Conservation (phyloP, 2,329 filamentous ascomycete species). For the Delphinella strobiligena region DNA sequence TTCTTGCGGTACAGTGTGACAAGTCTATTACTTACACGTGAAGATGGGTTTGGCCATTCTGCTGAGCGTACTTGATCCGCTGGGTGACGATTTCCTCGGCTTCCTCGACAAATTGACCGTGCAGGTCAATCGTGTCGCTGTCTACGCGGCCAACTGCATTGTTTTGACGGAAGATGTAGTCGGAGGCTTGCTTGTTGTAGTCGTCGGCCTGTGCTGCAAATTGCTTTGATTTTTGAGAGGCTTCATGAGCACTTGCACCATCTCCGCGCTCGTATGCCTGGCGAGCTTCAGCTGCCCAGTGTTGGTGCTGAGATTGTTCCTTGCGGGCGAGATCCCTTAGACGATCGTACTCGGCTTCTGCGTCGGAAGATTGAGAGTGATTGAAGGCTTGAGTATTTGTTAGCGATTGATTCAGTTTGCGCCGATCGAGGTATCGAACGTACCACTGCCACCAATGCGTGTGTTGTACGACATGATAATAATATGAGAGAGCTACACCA, state of each 20-base stretch:
- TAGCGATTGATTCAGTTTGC: slow-evolving; percentile 2
- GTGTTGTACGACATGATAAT: slow-evolving; percentile 12
- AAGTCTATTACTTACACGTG: slow-evolving; percentile 50
- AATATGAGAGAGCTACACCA: slow-evolving; percentile 1
- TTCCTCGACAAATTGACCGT: slow-evolving; percentile 90
- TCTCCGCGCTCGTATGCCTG: slow-evolving; percentile 76
- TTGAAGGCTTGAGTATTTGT: slow-evolving; percentile 52
- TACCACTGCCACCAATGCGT: slow-evolving; percentile 13
- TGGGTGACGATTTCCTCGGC: slow-evolving; percentile 82
- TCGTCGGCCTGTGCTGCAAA: slow-evolving; percentile 76
- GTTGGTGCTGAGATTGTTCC: slow-evolving; percentile 66
- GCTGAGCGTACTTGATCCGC: slow-evolving; percentile 66
- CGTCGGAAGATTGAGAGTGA: slow-evolving; percentile 52
- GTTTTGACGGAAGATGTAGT: slow-evolving; percentile 93
- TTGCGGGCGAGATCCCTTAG: slow-evolving; percentile 71
- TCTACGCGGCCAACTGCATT: slow-evolving; percentile 66
- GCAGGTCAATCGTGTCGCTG: slow-evolving; percentile 79
- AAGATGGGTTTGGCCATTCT: slow-evolving; percentile 65
- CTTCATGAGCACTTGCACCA: slow-evolving; percentile 67
- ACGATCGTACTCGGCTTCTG: slow-evolving; percentile 84
- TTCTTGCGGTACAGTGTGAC: background rate
- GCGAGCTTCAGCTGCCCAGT: slow-evolving; percentile 52
- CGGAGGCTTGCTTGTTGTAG: slow-evolving; percentile 82
- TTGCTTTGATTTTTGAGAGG: slow-evolving; percentile 73
- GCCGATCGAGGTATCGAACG: no score